Conservation (phyloP, 352 stramenopile species). For the Phytophthora meadii region DNA sequence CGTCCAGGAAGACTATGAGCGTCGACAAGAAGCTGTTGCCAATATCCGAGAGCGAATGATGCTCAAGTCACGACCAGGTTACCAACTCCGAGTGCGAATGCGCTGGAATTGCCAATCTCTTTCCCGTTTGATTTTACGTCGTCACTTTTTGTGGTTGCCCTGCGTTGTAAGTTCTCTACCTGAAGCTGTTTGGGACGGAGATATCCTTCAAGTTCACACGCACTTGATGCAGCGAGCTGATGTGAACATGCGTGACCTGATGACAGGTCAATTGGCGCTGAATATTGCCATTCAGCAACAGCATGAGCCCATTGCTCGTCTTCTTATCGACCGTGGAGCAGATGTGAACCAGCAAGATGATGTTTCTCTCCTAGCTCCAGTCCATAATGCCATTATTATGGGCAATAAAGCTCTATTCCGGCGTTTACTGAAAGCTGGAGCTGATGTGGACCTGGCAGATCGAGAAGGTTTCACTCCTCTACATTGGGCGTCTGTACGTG, state of each 20-base stretch:
- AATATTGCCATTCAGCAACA: slow-evolving; percentile 85
- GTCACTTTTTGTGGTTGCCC: slow-evolving; percentile 74
- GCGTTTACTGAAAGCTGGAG: slow-evolving; percentile 60
- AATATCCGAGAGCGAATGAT: slow-evolving; percentile 65
- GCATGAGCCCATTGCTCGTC: slow-evolving; percentile 70
- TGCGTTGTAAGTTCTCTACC: slow-evolving; percentile 66
- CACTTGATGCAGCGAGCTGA: slow-evolving; percentile 61
- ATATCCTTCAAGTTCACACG: slow-evolving; percentile 76
- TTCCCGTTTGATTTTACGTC: slow-evolving; percentile 51
- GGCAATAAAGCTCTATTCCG: slow-evolving; percentile 81
- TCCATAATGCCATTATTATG: slow-evolving; percentile 85
- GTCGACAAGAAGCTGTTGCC: slow-evolving; percentile 61
- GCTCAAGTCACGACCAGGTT: slow-evolving; percentile 66
- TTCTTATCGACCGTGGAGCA: slow-evolving; percentile 74
- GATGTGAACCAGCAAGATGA: slow-evolving; percentile 76
- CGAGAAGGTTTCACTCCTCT: slow-evolving; percentile 70
- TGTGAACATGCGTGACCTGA: slow-evolving; percentile 59
- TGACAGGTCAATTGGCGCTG: slow-evolving; percentile 62
- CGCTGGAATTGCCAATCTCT: slow-evolving; percentile 62
- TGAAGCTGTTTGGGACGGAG: slow-evolving; percentile 77
- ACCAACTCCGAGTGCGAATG: slow-evolving; percentile 63
- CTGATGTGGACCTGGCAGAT: slow-evolving; percentile 63
- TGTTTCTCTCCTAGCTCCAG: slow-evolving; percentile 56
- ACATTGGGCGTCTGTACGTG: slow-evolving; percentile 67
- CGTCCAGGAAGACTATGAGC: slow-evolving; percentile 69